Evolutionary conservation across 2,329 filamentous ascomycete species (phyloP).

Genomic region (Aureobasidium sp.): DNA sequence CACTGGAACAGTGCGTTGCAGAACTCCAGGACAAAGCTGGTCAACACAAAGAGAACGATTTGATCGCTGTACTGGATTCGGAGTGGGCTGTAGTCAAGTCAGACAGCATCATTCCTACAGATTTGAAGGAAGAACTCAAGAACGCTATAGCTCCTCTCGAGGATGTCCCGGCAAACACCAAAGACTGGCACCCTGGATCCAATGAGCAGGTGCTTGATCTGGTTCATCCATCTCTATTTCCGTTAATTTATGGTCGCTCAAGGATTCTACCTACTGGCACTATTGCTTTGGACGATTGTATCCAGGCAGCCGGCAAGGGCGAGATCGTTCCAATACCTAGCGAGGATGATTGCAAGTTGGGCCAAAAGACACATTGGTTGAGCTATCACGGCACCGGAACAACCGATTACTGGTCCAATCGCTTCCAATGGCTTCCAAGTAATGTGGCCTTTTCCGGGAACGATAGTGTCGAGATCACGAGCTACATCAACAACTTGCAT

Average conservation of each 20-base stretch:
- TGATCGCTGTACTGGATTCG: conserved; percentile 42
- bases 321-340: conserved; percentile 17
- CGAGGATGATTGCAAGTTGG: conserved; percentile 10
- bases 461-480: conserved; percentile 20
- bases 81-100: conserved; percentile 46
- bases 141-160: conserved; percentile 43
- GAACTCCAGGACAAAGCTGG: conserved; percentile 47
- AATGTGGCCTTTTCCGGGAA: conserved; percentile 20
- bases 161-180: conserved; percentile 40
- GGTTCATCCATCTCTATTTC: conserved; percentile 58
- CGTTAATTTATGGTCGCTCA: conserved; percentile 48
- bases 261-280: conserved; percentile 32
- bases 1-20: conserved; percentile 25
- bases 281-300: conserved; percentile 27
- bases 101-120: conserved; percentile 38
- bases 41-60: conserved; percentile 34
- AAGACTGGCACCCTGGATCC: conserved; percentile 57
- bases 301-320: conserved; percentile 25
- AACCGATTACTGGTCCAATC: conserved; percentile 19
- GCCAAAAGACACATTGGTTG: background rate
- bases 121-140: conserved; percentile 37
- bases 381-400: background rate
- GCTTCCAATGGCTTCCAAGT: conserved; percentile 27
- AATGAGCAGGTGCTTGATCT: conserved; percentile 53
- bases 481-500: conserved; percentile 29